A percentile compares a stretch with the other conserved stretches of the same genome.
These are phyloP conservation scores for Mucor indicus DNA, from an alignment of 371 early-diverging fungal species.

Conservation along the genomic window DNA sequence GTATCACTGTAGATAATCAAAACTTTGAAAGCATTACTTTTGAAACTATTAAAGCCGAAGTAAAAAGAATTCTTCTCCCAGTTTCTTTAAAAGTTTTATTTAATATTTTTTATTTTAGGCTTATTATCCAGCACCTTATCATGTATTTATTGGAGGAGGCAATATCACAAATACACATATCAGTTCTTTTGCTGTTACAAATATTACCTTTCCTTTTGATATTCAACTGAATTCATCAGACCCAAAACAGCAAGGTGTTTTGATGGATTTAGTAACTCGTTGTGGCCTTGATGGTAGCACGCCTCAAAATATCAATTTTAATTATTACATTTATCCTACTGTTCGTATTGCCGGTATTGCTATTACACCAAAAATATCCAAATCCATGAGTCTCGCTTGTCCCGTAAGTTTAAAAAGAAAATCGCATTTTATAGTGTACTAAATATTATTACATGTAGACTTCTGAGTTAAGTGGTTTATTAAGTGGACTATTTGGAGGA, in stretches of 20 bases:
- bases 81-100: not conserved
- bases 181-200: constrained; percentile 30
- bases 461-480: not conserved
- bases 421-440: too few species aligned
- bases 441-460: not conserved
- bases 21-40: constrained; percentile 56
- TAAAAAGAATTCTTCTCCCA: constrained; percentile 22
- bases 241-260: constrained; percentile 34
- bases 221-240: constrained; percentile 33
- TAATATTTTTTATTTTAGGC: constrained; percentile 32
- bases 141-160: constrained; percentile 51
- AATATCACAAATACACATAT: constrained; percentile 42
- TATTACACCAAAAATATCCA: constrained; percentile 39
- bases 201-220: constrained; percentile 46
- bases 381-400: constrained; percentile 31
- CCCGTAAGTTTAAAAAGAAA: constrained; percentile 15
- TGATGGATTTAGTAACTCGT: constrained; percentile 41
- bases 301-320: constrained; percentile 30
- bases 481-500: not conserved
- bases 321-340: constrained; percentile 49
- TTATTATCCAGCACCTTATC: constrained; percentile 50
- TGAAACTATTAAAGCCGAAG: constrained; percentile 50
- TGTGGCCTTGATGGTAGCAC: constrained; percentile 45
- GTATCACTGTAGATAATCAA: constrained; percentile 51
- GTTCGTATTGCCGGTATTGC: constrained; percentile 40